Evolutionary conservation across 306 rosid genomes (phyloP), one percentile per base, ranked within the genome.

Genomic region (Lathyrus oleraceus): DNA sequence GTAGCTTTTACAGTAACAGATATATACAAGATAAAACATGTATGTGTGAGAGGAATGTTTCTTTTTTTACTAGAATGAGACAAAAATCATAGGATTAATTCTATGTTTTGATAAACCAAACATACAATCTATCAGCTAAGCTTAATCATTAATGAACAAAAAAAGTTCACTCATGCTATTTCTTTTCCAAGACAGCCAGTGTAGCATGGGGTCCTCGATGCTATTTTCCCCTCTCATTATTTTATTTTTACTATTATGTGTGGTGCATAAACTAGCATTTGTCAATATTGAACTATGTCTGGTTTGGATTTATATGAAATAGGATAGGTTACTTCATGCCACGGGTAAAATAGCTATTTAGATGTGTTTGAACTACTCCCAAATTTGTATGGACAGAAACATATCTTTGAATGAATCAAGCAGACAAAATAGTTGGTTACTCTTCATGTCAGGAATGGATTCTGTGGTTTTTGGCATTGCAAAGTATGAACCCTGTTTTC

Each of bases 341-440:
- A 54, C 35, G 15, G 12, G 15, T 65, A 64, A 28, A 43, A 73
- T 63, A 40, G 69, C 54, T 16, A 63, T 20, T 19, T 49, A 61
- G 67, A 28, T 73, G 67, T 78, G 49, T 52, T 65, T 2, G 49
- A 40, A 75, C 66, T 52, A 67, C 44, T n/a, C n/a, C n/a, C 45
- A 53, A 25, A 14, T 81, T 70, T 76, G 43, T 86, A 89, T 82
- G 91, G 89, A 80, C 79, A 40, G 38, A 57, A 57, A 17, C 20
- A 6, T 51, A 57, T 53, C 74, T 69, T 57, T 67, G 27, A 59
- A 36, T 16, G 44, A 48, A 68, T 27, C 71, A 52, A 68, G 27
- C 28, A 56, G 67, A 71, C 78, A 75, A 57, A 15, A 36, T 14
- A 17, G 54, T 61, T 53, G 54, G 67, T 80, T 65, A 64, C 42